These are phyloP conservation scores for Pichia cephalocereana DNA, from an alignment of 805 yeast species.

Conservation along the genomic window DNA sequence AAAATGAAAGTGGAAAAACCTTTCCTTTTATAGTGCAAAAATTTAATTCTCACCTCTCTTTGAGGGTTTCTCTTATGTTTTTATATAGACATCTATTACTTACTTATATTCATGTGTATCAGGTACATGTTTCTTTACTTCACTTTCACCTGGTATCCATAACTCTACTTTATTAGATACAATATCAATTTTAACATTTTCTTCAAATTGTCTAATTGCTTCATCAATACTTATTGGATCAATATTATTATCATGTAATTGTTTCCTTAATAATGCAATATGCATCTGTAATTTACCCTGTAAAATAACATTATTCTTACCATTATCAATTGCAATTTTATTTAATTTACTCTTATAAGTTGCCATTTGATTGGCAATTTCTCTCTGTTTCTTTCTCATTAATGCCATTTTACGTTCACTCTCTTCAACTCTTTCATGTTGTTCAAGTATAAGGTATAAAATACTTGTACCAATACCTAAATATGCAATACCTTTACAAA, in stretches of 20 bases:
- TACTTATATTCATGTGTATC: conserved; percentile 50
- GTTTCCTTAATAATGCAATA: conserved; percentile 55
- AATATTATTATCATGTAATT: conserved; percentile 44
- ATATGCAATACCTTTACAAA: conserved; percentile 9
- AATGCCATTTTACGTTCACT: conserved; percentile 17
- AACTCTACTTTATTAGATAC: conserved; percentile 47
- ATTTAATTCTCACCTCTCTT: background rate
- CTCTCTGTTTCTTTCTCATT: conserved; percentile 21
- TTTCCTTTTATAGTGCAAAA: background rate
- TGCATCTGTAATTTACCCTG: conserved; percentile 59
- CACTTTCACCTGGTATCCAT: conserved; percentile 50
- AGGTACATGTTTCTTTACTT: conserved; percentile 44
- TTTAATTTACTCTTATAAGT: conserved; percentile 45
- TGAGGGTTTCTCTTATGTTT: background rate
- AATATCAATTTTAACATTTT: conserved; percentile 47
- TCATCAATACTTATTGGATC: conserved; percentile 49
- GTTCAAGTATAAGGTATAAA: conserved; percentile 8
- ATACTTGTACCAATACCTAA: conserved; percentile 7
- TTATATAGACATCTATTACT: background rate
- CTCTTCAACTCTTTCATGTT: conserved; percentile 17
- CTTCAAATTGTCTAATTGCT: conserved; percentile 48
- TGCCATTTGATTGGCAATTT: conserved; percentile 39
- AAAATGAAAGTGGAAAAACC: background rate
- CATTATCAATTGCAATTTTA: conserved; percentile 41
- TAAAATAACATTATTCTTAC: conserved; percentile 36